phyloP scores from a whole-genome alignment of 352 stramenopile genomes.

The Peronospora destructor region DNA sequence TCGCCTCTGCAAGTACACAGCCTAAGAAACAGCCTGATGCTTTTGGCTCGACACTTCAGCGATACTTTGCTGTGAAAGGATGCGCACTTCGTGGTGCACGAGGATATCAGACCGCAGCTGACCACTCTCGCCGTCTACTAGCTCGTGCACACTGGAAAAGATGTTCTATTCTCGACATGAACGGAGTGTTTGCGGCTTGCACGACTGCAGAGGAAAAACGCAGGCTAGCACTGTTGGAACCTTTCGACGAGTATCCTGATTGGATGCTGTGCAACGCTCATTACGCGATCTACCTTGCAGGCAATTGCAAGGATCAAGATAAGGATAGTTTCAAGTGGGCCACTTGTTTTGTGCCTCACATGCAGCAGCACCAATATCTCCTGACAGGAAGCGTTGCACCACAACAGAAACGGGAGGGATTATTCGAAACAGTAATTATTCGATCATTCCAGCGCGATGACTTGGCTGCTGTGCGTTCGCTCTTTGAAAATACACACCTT shows the following conservation, averaged over 20 bases:
- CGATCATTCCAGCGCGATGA: conserved; percentile 49
- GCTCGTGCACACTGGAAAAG: conserved; percentile 26
- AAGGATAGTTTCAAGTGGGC: conserved; percentile 25
- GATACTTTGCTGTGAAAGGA: conserved; percentile 65
- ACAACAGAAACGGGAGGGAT: background rate
- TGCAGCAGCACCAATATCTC: conserved; percentile 16
- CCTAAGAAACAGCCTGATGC: conserved; percentile 11
- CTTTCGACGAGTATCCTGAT: conserved; percentile 67
- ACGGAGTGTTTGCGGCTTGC: conserved; percentile 39
- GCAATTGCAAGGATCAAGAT: conserved; percentile 19
- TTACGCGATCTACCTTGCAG: conserved; percentile 56
- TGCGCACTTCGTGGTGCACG: conserved; percentile 48
- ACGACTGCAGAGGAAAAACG: conserved; percentile 36
- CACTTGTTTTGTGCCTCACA: conserved; percentile 9
- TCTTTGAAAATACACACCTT: conserved; percentile 58
- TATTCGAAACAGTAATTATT: conserved; percentile 24
- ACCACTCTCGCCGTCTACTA: conserved; percentile 39
- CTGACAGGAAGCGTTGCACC: conserved; percentile 14
- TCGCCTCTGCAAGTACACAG: background rate
- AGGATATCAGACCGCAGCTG: conserved; percentile 29
- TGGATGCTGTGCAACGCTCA: conserved; percentile 60
- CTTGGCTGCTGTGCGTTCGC: conserved; percentile 33
- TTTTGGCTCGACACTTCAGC: conserved; percentile 46
- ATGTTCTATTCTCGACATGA: conserved; percentile 59
- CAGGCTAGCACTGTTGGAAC: conserved; percentile 43